Conservation (phyloP, 768 basidiomycete genomes). For the Rossbeevera mucosa region DNA sequence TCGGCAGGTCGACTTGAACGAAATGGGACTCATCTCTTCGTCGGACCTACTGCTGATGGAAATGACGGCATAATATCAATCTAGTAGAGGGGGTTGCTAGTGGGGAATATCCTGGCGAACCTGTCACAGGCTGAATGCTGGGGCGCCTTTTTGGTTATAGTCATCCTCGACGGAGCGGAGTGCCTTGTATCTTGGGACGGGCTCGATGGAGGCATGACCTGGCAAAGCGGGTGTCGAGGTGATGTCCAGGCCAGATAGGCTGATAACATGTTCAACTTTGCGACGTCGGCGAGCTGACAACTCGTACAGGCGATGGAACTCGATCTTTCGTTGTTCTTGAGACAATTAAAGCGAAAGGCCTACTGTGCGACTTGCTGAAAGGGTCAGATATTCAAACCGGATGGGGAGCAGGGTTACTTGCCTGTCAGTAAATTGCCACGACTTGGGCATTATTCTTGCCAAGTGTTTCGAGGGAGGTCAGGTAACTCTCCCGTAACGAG, state of each 20-base stretch:
- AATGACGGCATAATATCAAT: no score
- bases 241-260: conserved; percentile 91
- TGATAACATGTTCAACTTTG: conserved; percentile 96
- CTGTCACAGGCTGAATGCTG: no score
- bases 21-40: no score
- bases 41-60: no score
- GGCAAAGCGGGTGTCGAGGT: conserved; percentile 95
- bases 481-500: neutral
- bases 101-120: no score
- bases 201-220: conserved; percentile 41
- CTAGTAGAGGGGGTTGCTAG: no score
- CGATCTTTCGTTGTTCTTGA: conserved; percentile 91
- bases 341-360: conserved; percentile 96
- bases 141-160: no score
- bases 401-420: conserved; percentile 66
- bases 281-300: conserved; percentile 89
- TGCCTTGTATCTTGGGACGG: no score
- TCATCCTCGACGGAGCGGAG: no score
- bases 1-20: no score
- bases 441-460: conserved; percentile 51
- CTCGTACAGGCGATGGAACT: conserved; percentile 97
- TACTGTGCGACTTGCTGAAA: conserved; percentile 93
- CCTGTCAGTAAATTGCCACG: conserved; percentile 32
- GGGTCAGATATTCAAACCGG: conserved; percentile 48
- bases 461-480: conserved; percentile 56